Percentiles rank a stretch among this genome's conserved stretches.
These are phyloP conservation scores for Arctium lappa DNA, from an alignment of 129 eudicot genomes.

Conservation along the genomic window DNA sequence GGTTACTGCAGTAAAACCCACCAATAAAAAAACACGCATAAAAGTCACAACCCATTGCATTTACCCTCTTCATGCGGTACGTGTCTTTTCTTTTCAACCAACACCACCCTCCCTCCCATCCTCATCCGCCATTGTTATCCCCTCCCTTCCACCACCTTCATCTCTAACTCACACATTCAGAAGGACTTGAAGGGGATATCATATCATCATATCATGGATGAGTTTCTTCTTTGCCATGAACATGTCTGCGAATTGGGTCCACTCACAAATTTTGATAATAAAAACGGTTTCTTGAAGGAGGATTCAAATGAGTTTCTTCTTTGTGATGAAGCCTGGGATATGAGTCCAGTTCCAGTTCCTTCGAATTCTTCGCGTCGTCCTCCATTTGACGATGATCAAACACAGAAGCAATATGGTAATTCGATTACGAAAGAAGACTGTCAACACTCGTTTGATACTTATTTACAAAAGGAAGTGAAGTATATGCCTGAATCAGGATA, in stretches of 20 bases:
- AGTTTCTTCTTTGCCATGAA: background rate
- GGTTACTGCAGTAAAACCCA: constrained; percentile 47
- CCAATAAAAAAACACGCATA: constrained; percentile 7
- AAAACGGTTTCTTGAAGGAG: constrained; percentile 12
- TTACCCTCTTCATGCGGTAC: constrained; percentile 69
- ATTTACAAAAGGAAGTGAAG: constrained; percentile 30
- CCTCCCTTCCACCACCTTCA: background rate
- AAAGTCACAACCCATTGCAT: constrained; percentile 37
- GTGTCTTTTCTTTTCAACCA: constrained; percentile 58
- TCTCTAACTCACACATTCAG: too few species aligned
- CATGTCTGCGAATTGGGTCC: background rate
- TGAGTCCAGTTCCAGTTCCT: constrained; percentile 14
- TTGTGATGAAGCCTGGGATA: constrained; percentile 59
- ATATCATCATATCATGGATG: background rate
- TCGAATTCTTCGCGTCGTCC: background rate
- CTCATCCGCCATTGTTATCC: constrained; percentile 5
- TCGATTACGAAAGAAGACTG: constrained; percentile 33
- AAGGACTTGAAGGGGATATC: too few species aligned
- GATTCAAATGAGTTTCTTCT: constrained; percentile 33
- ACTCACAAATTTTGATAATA: background rate
- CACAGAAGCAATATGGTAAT: background rate
- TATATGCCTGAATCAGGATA: constrained; percentile 39
- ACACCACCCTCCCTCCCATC: constrained; percentile 12
- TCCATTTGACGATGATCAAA: background rate
- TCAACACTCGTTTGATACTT: constrained; percentile 28